These are phyloP conservation scores for Aspergillus sojae DNA, from an alignment of 2,329 filamentous ascomycete species.

Conservation along the genomic window DNA sequence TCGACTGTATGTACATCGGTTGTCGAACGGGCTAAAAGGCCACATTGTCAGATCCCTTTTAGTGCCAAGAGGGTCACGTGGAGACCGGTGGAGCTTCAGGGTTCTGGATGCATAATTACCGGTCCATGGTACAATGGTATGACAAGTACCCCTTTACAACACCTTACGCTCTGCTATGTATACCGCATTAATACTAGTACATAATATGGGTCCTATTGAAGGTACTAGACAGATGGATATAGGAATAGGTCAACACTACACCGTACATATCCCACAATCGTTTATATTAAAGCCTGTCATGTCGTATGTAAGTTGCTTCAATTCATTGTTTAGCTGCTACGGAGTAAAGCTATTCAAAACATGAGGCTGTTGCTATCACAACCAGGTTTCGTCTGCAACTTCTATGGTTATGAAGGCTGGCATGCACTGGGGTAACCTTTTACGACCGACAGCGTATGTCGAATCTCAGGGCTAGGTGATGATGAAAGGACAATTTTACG, in stretches of 20 bases:
- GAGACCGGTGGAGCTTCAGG: conserved; percentile 16
- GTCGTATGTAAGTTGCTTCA: background rate
- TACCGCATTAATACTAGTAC: too few relatives aligned
- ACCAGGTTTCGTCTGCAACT: too few relatives aligned
- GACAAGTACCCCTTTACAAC: background rate
- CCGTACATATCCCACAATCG: background rate
- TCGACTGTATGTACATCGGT: background rate
- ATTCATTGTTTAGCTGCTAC: background rate
- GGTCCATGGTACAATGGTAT: conserved; percentile 11
- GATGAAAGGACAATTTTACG: background rate
- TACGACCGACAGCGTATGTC: background rate
- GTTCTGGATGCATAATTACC: conserved; percentile 22
- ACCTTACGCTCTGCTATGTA: background rate
- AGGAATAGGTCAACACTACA: background rate
- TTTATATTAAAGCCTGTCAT: background rate
- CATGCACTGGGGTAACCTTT: background rate
- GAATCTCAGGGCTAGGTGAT: background rate
- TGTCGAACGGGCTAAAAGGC: conserved; percentile 14
- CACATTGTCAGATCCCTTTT: conserved; percentile 22
- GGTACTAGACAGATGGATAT: too few relatives aligned
- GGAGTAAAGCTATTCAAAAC: background rate
- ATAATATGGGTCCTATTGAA: too few relatives aligned
- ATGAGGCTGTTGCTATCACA: background rate
- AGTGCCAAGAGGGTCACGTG: conserved; percentile 19
- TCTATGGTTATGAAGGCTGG: background rate